A percentile compares a stretch with the other conserved stretches of the same genome.
These are phyloP conservation scores for Fraxinus americana DNA, from an alignment of 257 asterid genomes.

Conservation along the genomic window DNA sequence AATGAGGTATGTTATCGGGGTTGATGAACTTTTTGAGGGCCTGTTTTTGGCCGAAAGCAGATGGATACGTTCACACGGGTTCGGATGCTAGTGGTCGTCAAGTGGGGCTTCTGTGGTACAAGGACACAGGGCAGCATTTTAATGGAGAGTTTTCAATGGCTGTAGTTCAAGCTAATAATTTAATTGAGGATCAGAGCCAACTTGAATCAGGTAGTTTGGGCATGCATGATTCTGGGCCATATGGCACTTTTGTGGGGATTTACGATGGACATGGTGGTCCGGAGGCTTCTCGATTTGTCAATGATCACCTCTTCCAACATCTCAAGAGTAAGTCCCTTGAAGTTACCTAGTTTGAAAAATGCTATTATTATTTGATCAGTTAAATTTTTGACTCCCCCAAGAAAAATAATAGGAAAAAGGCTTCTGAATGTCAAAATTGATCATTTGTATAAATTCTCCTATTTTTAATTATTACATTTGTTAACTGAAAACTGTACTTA, in stretches of 20 bases:
- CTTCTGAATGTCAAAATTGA: constrained; percentile 3
- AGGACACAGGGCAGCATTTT: constrained; percentile 55
- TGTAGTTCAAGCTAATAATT: constrained; percentile 61
- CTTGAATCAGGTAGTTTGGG: constrained; percentile 58
- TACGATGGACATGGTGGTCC: constrained; percentile 68
- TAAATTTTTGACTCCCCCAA: background rate
- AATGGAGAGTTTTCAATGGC: constrained; percentile 66
- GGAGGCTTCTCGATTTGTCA: constrained; percentile 55
- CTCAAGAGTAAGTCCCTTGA: constrained; percentile 46
- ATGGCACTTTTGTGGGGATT: constrained; percentile 55
- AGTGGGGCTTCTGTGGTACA: constrained; percentile 60
- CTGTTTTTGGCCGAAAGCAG: constrained; percentile 51
- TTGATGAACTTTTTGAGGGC: constrained; percentile 54
- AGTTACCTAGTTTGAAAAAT: background rate
- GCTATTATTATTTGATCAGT: background rate
- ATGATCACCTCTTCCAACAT: constrained; percentile 51
- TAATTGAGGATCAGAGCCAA: constrained; percentile 63
- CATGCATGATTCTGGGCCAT: constrained; percentile 49
- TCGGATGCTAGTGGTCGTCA: constrained; percentile 50
- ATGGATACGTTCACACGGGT: constrained; percentile 39
- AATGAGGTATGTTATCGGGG: constrained; percentile 62
- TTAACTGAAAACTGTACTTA: background rate
- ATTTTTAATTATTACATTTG: background rate
- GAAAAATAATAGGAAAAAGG: background rate
- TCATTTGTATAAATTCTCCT: background rate